Conservation (phyloP, 2,329 filamentous ascomycete genomes). For the Neurospora crassa region DNA sequence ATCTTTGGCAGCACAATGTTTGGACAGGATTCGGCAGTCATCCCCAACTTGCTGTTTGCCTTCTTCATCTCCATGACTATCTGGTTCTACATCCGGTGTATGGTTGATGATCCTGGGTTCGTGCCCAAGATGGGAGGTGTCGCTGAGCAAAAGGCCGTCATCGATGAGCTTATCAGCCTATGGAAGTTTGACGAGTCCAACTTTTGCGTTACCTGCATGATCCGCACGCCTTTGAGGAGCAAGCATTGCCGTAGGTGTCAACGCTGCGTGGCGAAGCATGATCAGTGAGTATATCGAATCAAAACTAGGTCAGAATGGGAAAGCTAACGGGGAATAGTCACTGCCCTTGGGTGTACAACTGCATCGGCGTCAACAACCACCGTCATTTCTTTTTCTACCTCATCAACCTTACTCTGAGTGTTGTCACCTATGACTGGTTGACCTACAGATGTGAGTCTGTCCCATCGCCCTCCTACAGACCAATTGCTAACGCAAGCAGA, state of each 20-base stretch:
- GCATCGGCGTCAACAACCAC: slow-evolving; percentile 90
- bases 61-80: slow-evolving; percentile 53
- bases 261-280: slow-evolving; percentile 90
- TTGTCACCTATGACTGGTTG: slow-evolving; percentile 62
- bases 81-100: slow-evolving; percentile 82
- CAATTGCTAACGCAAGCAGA: slow-evolving; percentile 33
- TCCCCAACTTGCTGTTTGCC: slow-evolving; percentile 70
- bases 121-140: slow-evolving; percentile 86
- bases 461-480: neutral
- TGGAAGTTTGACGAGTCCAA: slow-evolving; percentile 93
- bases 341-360: slow-evolving; percentile 97
- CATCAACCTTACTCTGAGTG: slow-evolving; percentile 64
- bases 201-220: slow-evolving; percentile 93
- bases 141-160: slow-evolving; percentile 79
- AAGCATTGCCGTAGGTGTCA: slow-evolving; percentile 92
- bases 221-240: slow-evolving; percentile 80
- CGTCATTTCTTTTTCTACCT: slow-evolving; percentile 93
- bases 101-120: slow-evolving; percentile 84
- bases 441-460: slow-evolving; percentile 57
- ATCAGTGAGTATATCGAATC: slow-evolving; percentile 59
- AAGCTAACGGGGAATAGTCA: slow-evolving; percentile 46
- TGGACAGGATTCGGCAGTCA: slow-evolving; percentile 46
- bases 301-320: too few relatives aligned
- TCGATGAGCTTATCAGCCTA: slow-evolving; percentile 72
- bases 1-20: slow-evolving; percentile 48